Percentiles rank a stretch among this genome's conserved stretches.
phyloP scores from a whole-genome alignment of 257 asterid species.

The Verbena officinalis region DNA sequence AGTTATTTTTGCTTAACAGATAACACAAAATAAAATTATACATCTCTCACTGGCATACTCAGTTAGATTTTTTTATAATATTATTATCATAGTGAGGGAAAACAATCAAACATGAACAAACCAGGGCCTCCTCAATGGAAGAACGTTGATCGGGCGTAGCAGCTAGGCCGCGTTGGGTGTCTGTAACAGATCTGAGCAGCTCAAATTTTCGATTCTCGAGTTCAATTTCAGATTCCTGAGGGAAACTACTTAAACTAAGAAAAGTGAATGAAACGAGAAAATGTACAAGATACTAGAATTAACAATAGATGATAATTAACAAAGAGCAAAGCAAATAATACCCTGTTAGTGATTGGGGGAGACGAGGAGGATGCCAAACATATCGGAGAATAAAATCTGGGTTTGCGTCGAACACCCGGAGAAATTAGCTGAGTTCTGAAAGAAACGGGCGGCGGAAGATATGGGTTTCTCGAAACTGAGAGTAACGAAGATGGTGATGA shows the following conservation, averaged over 20 bases:
- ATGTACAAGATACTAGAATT: not conserved
- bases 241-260: conserved; percentile 21
- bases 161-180: conserved; percentile 78
- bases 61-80: too few relatives aligned
- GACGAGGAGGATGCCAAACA: conserved; percentile 33
- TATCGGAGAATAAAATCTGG: conserved; percentile 22
- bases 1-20: too few relatives aligned
- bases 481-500: conserved; percentile 12
- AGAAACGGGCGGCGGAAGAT: conserved; percentile 19
- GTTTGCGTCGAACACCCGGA: not conserved
- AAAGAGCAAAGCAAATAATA: conserved; percentile 10
- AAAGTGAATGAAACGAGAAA: conserved; percentile 14
- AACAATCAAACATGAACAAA: conserved; percentile 10
- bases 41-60: too few relatives aligned
- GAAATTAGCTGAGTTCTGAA: not conserved
- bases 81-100: too few relatives aligned
- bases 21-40: too few relatives aligned
- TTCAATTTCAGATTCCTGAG: conserved; percentile 48
- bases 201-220: conserved; percentile 65
- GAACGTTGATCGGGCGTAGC: conserved; percentile 71
- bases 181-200: conserved; percentile 61
- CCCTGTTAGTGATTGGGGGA: conserved; percentile 28
- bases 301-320: not conserved
- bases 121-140: conserved; percentile 78
- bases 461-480: conserved; percentile 16